Evolutionary conservation across 129 eudicot species (phyloP), one percentile per base, ranked within the genome.

Genomic region (Smallanthus sonchifolius): DNA sequence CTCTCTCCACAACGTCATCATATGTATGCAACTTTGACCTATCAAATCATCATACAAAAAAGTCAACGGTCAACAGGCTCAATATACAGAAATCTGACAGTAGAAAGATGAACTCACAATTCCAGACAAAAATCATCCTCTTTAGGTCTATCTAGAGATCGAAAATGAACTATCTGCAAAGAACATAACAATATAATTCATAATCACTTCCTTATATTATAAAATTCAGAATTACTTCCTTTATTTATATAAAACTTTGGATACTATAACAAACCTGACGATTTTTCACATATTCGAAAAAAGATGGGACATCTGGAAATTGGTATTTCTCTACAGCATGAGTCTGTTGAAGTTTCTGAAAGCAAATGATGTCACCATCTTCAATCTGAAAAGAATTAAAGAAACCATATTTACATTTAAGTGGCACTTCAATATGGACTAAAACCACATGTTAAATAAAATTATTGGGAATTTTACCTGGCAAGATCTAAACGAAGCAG

Each of bases 331-430:
- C 90, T 11, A 75, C 86, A 80, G 38, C 76, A 75, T 80, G 86
- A 78, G 92, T 32, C 1, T 61, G 43, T 61, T 35, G 81, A 37
- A 74, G 77, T 70, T 95, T 95, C 87, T 95, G 97, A 67, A 91
- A 88, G 89, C 99, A 91, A 44, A 95, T 82, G 10, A 95, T 95
- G 82, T 95, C 99, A 54, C 99, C 99, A 77, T 89, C 96, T 80
- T 92, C 97, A 77, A 92, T 79, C 97, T 92, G 79, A 24, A 74
- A 80, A 61, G 5, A 35, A 15, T 24, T 30, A 48, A 38, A 47
- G 30, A 8, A 49, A 19, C 47, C 36, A 38, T 30, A 13, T 60
- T 75, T 43, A 57, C 24, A 36, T 59, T 45, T 42, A 4, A 39
- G n/a, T 40, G 14, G 38, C 79, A 61, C 7, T 17, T 24, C 15